Conservation (phyloP, 805 yeast genomes). For the Starmerella powellii region DNA sequence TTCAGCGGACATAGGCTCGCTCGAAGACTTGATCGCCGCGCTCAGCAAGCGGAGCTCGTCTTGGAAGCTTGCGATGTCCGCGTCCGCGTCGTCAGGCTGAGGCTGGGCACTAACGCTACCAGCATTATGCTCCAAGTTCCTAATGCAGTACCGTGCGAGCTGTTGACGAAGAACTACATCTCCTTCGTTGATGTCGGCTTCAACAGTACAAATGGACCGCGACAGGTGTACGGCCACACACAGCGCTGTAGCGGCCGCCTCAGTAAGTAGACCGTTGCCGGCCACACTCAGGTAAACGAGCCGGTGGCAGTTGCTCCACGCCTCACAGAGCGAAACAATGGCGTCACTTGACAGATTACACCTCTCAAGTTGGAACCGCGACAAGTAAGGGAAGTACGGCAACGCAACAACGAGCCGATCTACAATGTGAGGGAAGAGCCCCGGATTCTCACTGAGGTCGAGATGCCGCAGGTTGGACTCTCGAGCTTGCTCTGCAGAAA, state of each 20-base stretch:
- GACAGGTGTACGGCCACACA: slow-evolving; percentile 59
- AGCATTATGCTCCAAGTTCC: slow-evolving; percentile 43
- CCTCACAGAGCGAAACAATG: slow-evolving; percentile 49
- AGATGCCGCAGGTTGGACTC: slow-evolving; percentile 52
- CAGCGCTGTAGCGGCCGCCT: slow-evolving; percentile 51
- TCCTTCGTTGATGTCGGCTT: slow-evolving; percentile 50
- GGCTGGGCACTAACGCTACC: slow-evolving; percentile 24
- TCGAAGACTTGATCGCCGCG: slow-evolving; percentile 5
- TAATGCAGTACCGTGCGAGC: slow-evolving; percentile 68
- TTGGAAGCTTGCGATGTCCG: slow-evolving; percentile 16
- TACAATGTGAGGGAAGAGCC: slow-evolving; percentile 51
- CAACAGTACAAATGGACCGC: slow-evolving; percentile 52
- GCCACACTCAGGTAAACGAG: slow-evolving; percentile 57
- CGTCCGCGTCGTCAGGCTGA: slow-evolving; percentile 7
- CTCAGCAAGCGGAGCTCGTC: slow-evolving; percentile 17
- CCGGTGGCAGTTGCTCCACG: slow-evolving; percentile 53
- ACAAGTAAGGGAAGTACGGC: slow-evolving; percentile 54
- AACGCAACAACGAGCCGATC: slow-evolving; percentile 48
- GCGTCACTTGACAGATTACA: slow-evolving; percentile 48
- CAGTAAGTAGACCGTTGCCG: slow-evolving; percentile 49
- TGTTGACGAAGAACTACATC: slow-evolving; percentile 55
- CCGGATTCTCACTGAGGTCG: slow-evolving; percentile 61
- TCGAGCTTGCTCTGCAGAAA: slow-evolving; percentile 37
- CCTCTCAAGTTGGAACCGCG: slow-evolving; percentile 59
- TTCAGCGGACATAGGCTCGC: not conserved